Conservation (phyloP, 176 grass and related monocot genomes). For the Hyparrhenia diplandra region DNA sequence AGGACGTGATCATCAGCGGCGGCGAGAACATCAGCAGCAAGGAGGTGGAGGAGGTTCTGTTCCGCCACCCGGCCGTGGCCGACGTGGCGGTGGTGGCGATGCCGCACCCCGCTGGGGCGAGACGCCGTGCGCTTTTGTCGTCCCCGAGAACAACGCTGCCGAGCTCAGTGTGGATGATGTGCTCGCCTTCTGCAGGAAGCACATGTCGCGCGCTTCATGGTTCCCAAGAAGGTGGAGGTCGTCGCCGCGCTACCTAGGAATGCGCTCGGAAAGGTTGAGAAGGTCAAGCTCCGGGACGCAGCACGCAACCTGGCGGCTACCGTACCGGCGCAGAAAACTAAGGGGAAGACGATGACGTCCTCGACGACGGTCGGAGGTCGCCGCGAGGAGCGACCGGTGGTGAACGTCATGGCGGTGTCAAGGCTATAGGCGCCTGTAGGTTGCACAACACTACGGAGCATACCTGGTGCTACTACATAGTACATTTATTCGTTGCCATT, state of each 20-base stretch:
- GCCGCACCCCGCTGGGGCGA: slow-evolving; percentile 35
- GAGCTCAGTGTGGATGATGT: slow-evolving; percentile 34
- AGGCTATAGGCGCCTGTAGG: no score
- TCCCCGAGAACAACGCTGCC: no score
- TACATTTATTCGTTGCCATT: no score
- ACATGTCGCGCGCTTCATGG: slow-evolving; percentile 59
- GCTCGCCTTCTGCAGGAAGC: slow-evolving; percentile 39
- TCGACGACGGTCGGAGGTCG: neutral
- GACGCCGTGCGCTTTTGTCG: no score
- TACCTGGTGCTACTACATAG: no score
- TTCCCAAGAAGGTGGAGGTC: slow-evolving; percentile 64
- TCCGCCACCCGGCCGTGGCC: slow-evolving; percentile 38
- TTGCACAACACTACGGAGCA: no score
- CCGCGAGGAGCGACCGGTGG: slow-evolving; percentile 26
- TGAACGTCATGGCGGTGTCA: slow-evolving; percentile 40
- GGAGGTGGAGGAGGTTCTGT: slow-evolving; percentile 63
- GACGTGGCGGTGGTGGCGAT: slow-evolving; percentile 61
- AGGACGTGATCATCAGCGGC: slow-evolving; percentile 72
- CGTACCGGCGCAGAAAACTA: slow-evolving; percentile 22
- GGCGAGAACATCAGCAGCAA: slow-evolving; percentile 74
- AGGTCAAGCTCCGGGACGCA: slow-evolving; percentile 14
- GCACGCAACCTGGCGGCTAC: slow-evolving; percentile 10
- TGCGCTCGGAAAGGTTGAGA: slow-evolving; percentile 43
- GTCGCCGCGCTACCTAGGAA: slow-evolving; percentile 44
- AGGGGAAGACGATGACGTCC: slow-evolving; percentile 4